Percentiles rank a stretch among this genome's conserved stretches.
These are phyloP conservation scores for Amniculicola lignicola DNA, from an alignment of 495 filamentous ascomycete genomes.

Conservation along the genomic window DNA sequence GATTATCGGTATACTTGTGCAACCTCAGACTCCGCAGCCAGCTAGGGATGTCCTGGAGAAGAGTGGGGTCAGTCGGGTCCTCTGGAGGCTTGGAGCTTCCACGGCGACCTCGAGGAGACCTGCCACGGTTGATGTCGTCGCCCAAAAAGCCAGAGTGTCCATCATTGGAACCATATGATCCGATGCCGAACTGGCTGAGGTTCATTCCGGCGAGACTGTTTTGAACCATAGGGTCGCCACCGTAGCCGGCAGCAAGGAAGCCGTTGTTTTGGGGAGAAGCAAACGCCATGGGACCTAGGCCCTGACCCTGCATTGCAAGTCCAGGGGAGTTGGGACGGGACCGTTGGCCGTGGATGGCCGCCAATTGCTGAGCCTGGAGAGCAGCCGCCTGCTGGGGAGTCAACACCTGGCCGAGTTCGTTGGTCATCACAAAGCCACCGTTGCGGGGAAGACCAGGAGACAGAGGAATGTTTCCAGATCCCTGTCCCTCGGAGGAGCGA, in stretches of 20 bases:
- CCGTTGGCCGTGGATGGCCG: constrained; percentile 67
- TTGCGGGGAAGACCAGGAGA: constrained; percentile 57
- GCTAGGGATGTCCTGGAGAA: constrained; percentile 91
- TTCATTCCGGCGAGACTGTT: constrained; percentile 69
- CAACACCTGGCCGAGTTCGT: constrained; percentile 84
- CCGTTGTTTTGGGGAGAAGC: constrained; percentile 93
- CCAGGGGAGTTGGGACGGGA: constrained; percentile 94
- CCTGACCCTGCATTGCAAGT: constrained; percentile 71
- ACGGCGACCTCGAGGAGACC: constrained; percentile 86
- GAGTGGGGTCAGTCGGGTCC: constrained; percentile 86
- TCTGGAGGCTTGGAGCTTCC: constrained; percentile 97
- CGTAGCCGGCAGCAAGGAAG: constrained; percentile 86
- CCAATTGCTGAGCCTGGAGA: constrained; percentile 79
- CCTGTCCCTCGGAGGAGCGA: constrained; percentile 81
- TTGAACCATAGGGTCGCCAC: constrained; percentile 66
- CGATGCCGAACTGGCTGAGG: constrained; percentile 65
- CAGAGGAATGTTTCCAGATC: constrained; percentile 39
- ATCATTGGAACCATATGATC: no score
- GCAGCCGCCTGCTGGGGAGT: constrained; percentile 81
- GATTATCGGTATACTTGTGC: constrained; percentile 97
- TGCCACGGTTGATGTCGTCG: constrained; percentile 83
- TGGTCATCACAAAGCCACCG: constrained; percentile 78
- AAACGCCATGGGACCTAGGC: constrained; percentile 66
- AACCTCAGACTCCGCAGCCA: constrained; percentile 93
- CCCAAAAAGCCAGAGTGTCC: constrained; percentile 85